Evolutionary conservation across 1,284 basidiomycete genomes (phyloP), one percentile per base, ranked within the genome.

Genomic region (Malassezia japonica): DNA sequence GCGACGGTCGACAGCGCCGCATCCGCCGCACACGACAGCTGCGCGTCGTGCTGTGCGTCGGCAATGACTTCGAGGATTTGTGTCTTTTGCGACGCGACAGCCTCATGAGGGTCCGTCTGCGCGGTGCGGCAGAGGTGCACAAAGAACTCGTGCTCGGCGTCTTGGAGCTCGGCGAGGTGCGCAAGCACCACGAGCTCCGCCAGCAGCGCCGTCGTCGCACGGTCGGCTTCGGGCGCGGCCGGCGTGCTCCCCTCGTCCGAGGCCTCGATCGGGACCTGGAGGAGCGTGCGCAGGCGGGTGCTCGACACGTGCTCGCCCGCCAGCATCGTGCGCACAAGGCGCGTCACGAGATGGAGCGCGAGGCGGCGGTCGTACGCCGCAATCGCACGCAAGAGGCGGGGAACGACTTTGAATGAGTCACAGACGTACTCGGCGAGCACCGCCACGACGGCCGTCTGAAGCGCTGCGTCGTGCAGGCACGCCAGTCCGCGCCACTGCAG

Each of bases 61-160:
- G 55, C 51, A 2, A 64, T 56, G 12, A 43, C 50, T 7, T 47
- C 50, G 29, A 70, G 39, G 7, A 69, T 49, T 25, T 50, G 54
- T 39, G 54, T 55, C 41, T 60, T 55, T 24, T 60, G 55, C 18
- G 53, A 47, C n/a, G 58, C 55, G 37, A 70, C 58, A 3, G 65
- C 48, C 18, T 56, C 61, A 49, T 55, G 55, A 20, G 68, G 67
- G 31, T 69, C 60, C 6, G 64, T 41, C 27, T 55, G 47, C 29
- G 66, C 59, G 33, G 50, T 52, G 46, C 62, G 64, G 44, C 66
- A 68, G 47, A 72, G 60, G 29, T 62, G 61, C 53, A 67, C 62
- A 51, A 67, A 70, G 43, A 54, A 50, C 8, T 58, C 58, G 7
- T 58, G 54, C 47, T 61, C 60, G 25, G 52, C 46, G 38, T 61